Evolutionary conservation across 179 eudicot genomes (phyloP), one percentile per base, ranked within the genome.

Genomic region (Spinacia oleracea): DNA sequence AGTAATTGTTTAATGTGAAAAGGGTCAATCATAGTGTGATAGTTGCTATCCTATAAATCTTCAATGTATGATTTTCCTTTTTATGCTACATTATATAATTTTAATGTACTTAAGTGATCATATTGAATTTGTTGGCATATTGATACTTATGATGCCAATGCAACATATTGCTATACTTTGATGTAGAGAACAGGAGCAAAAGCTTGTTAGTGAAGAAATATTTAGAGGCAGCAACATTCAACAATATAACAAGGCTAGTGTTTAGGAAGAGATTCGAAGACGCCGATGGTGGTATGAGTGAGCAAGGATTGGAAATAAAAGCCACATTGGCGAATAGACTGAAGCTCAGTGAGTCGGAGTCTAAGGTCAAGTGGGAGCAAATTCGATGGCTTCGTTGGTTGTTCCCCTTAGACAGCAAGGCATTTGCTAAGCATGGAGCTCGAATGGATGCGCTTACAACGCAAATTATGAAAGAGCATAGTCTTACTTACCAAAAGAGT

Each of bases 181-280:
- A 74, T 29, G 46, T 77, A 83, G 85, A 72, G 72, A 86, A 81
- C 78, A 46, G 74, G 29, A 89, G 90, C 29, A 90, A 89, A 83
- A 79, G 81, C 81, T 66, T 90, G 32, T 18, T 80, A 18, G 80
- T 89, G 79, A 89, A 74, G 85, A 85, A 84, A 31, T 89, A 91
- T 80, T 68, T 91, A 12, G 89, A 86, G 69, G 80, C 84, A 46
- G 87, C 88, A 50, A 83, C 93, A 67, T 90, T 91, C 86, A 90
- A 90, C 86, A 89, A 90, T 86, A 91, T 90, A 50, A 91, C 97
- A 72, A 84, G 97, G 78, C 84, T 91, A 16, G 87, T 88, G 0
- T 85, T 91, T 70, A 93, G 97, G 40, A 91, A 89, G 70, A 82
- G 92, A 18, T 91, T 90, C 67, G 87, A 81, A 85, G 83, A 83